Percentiles rank a stretch among this genome's conserved stretches.
Conservation (phyloP, 1,284 basidiomycete genomes). For the Meira nashicola region DNA sequence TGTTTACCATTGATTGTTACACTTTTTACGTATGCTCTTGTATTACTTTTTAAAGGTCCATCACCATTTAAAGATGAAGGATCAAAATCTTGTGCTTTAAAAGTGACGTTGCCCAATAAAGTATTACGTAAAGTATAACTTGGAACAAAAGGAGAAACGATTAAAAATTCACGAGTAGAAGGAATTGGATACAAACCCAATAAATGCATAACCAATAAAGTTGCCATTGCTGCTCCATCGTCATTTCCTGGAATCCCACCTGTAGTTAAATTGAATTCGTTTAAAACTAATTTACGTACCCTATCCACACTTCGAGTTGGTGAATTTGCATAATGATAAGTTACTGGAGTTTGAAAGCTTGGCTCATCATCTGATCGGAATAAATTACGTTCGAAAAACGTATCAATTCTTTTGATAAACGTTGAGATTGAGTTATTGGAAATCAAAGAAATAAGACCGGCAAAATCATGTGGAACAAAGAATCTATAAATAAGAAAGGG, state of each 20-base stretch:
- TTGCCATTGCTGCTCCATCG: slow-evolving; percentile 66
- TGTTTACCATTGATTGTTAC: slow-evolving; percentile 19
- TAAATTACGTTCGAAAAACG: slow-evolving; percentile 35
- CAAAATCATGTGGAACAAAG: slow-evolving; percentile 38
- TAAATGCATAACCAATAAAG: slow-evolving; percentile 62
- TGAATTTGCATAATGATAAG: slow-evolving; percentile 27
- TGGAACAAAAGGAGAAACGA: slow-evolving; percentile 40
- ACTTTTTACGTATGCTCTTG: slow-evolving; percentile 18
- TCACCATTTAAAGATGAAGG: neutral
- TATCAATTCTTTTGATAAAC: slow-evolving; percentile 36
- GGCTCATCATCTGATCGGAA: slow-evolving; percentile 42
- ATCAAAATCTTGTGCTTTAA: slow-evolving; percentile 33
- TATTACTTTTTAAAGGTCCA: slow-evolving; percentile 5
- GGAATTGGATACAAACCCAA: slow-evolving; percentile 63
- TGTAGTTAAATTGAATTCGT: slow-evolving; percentile 29
- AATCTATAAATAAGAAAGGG: slow-evolving; percentile 9
- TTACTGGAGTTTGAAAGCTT: slow-evolving; percentile 28
- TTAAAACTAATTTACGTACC: slow-evolving; percentile 28
- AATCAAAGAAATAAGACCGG: slow-evolving; percentile 33
- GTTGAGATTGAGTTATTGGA: slow-evolving; percentile 17
- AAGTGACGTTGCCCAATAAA: slow-evolving; percentile 27
- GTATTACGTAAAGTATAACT: slow-evolving; percentile 35
- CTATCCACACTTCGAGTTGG: slow-evolving; percentile 26
- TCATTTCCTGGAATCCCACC: slow-evolving; percentile 56
- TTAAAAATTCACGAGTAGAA: slow-evolving; percentile 33